Evolutionary conservation across 371 early-diverging fungal genomes (phyloP).

Genomic region (Gilbertella persicaria): DNA sequence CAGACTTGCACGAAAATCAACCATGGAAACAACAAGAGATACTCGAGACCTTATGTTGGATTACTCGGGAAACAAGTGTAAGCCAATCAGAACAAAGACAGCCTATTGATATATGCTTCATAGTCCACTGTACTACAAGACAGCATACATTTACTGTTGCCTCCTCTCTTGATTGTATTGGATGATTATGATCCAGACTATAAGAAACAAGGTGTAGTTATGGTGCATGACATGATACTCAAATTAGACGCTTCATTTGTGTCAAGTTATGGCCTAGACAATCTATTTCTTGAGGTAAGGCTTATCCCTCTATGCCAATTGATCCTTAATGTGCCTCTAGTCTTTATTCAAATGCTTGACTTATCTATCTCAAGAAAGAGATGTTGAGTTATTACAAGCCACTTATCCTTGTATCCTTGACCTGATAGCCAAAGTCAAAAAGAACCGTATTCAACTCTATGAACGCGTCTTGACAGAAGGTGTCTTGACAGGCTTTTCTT

Average conservation of each 20-base stretch:
- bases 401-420: constrained; percentile 39
- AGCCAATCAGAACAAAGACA: background rate
- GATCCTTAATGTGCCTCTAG: too few relatives aligned
- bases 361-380: constrained; percentile 35
- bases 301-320: background rate
- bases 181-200: constrained; percentile 40
- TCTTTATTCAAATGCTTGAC: constrained; percentile 37
- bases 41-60: constrained; percentile 30
- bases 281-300: constrained; percentile 39
- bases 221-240: constrained; percentile 27
- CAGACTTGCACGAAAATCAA: constrained; percentile 29
- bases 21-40: constrained; percentile 25
- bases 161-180: constrained; percentile 33
- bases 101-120: background rate
- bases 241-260: constrained; percentile 22
- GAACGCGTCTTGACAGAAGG: constrained; percentile 39
- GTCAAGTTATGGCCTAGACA: constrained; percentile 23
- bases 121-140: constrained; percentile 19
- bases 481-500: constrained; percentile 25
- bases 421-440: constrained; percentile 18
- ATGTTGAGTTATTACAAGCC: constrained; percentile 19
- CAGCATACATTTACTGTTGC: constrained; percentile 23
- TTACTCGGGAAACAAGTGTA: constrained; percentile 26
- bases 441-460: constrained; percentile 6
- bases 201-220: constrained; percentile 28